Evolutionary conservation across 176 grass and related monocot species (phyloP).

Genomic region (Carex scoparia): DNA sequence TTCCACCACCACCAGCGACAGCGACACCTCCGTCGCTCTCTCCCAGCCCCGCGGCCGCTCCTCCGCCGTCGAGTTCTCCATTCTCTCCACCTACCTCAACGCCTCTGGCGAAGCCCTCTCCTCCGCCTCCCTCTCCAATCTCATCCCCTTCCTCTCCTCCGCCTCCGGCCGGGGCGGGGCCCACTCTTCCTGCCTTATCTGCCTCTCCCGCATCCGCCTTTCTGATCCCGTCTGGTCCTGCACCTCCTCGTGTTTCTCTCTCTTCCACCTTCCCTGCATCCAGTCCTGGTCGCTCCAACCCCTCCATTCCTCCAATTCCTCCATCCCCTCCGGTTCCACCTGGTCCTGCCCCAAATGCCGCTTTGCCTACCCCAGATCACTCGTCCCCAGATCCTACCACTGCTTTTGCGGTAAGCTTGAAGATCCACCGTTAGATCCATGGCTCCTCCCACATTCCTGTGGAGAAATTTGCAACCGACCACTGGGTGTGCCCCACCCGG

Average conservation of each 20-base stretch:
- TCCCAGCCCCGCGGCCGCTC: constrained; percentile 28
- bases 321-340: constrained; percentile 38
- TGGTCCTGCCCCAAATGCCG: constrained; percentile 98
- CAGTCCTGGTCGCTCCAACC: constrained; percentile 87
- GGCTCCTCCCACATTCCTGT: constrained; percentile 88
- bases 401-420: constrained; percentile 78
- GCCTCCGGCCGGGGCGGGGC: constrained; percentile 55
- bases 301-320: constrained; percentile 24
- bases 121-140: constrained; percentile 44
- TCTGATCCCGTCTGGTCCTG: constrained; percentile 78
- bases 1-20: constrained; percentile 22
- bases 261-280: constrained; percentile 90
- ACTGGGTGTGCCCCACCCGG: constrained; percentile 30
- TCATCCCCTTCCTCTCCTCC: constrained; percentile 82
- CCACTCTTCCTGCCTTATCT: constrained; percentile 69
- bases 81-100: constrained; percentile 46
- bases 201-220: constrained; percentile 68
- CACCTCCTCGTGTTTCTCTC: constrained; percentile 61
- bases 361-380: constrained; percentile 55
- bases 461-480: constrained; percentile 59
- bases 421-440: constrained; percentile 65
- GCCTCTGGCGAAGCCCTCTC: constrained; percentile 39
- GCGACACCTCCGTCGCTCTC: constrained; percentile 24
- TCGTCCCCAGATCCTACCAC: constrained; percentile 54
- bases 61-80: constrained; percentile 41